Base-by-base conservation (phyloP, 179 eudicot species). In the Spergularia azorica region DNA sequence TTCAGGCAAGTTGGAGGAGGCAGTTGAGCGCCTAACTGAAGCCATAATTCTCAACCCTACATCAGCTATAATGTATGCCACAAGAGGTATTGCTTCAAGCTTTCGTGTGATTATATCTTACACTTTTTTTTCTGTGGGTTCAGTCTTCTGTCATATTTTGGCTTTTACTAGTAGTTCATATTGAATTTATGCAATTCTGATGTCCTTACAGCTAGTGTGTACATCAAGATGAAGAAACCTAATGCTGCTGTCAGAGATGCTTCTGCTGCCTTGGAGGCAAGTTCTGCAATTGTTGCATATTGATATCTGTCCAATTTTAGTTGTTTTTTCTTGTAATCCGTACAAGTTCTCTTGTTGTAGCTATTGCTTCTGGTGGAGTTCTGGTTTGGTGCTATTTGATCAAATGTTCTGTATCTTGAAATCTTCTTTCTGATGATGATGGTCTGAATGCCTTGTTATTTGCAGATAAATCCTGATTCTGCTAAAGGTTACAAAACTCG, bases 201-300 rank as follows among this genome's bases (percentile, higher is more conserved):
- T 66, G 46, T 82, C 73, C 32, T 77, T 75, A 6, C 83, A 95
- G 99, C 99, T 70, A 86, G 73, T 82, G 97, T 93, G 20, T 95
- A 83, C 75, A 87, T 93, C 73, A 95, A 95, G 84, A 88, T 95
- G 97, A 93, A 95, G 91, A 95, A 93, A 75, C 97, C 97, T 15
- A 95, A 95, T 87, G 99, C 99, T 80, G 97, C 97, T 74, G 87
- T 91, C 73, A 88, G 97, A 65, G 99, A 95, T 88, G 95, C 97
- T 63, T 83, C 32, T 84, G 97, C 95, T 50, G 99, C 99, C 66
- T 82, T 93, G 73, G 90, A 91, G 97, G 99, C 91, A 70, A 20
- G 41, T 6, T 59, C 32, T 48, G 12, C 36, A 52, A 55, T 3
- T 54, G 21, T 60, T 63, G 51, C 41, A 50, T 10, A 59, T 38